Conservation (phyloP, 2,329 filamentous ascomycete species). For the Fusarium mexicanum region DNA sequence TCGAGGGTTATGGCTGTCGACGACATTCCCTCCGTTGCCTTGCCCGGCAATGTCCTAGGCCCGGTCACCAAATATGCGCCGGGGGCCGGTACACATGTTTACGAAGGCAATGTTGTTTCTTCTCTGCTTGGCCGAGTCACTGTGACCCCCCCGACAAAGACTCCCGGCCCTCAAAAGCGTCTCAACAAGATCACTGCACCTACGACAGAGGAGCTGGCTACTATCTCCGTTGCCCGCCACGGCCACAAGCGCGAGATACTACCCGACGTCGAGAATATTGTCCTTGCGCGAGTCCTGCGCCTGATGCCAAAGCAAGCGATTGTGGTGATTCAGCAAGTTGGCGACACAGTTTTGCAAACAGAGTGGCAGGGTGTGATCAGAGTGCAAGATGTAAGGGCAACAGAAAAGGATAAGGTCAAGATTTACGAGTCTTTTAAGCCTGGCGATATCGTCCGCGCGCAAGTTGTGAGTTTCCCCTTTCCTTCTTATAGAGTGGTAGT, state of each 20-base stretch:
- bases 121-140: conserved; percentile 81
- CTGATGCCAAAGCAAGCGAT: conserved; percentile 87
- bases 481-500: background rate
- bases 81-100: conserved; percentile 86
- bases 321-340: conserved; percentile 85
- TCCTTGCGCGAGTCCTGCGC: conserved; percentile 86
- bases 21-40: conserved; percentile 64
- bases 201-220: conserved; percentile 56
- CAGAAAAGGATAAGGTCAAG: conserved; percentile 94
- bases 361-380: conserved; percentile 88
- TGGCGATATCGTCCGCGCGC: conserved; percentile 88
- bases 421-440: conserved; percentile 92
- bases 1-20: conserved; percentile 43
- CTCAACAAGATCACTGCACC: conserved; percentile 65
- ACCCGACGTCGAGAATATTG: conserved; percentile 81
- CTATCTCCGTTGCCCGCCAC: conserved; percentile 64
- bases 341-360: conserved; percentile 75
- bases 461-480: conserved; percentile 68
- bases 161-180: conserved; percentile 65
- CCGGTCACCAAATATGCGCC: conserved; percentile 71
- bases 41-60: conserved; percentile 86
- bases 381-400: conserved; percentile 90
- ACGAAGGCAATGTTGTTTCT: conserved; percentile 78
- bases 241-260: conserved; percentile 73
- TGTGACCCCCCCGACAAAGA: conserved; percentile 59